A percentile compares a stretch with the other conserved stretches of the same genome.
Evolutionary conservation across 257 asterid genomes (phyloP).

Genomic region (Parsonsia alboflavescens): DNA sequence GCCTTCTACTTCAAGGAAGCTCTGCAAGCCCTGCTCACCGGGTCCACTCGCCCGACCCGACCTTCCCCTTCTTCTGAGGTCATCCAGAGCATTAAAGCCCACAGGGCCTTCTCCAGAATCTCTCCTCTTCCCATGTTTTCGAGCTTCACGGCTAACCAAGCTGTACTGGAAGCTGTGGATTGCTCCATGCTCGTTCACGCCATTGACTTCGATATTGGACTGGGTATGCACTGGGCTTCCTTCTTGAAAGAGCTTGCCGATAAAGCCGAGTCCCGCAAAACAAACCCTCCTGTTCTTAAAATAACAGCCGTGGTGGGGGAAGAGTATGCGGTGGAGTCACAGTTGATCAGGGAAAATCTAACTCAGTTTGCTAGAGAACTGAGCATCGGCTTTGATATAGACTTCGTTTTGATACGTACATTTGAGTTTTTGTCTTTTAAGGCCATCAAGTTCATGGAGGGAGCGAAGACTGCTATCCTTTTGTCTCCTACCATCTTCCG

Average conservation of each 20-base stretch:
- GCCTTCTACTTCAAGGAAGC: slow-evolving; percentile 98
- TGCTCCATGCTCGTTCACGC: slow-evolving; percentile 57
- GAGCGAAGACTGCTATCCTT: slow-evolving; percentile 62
- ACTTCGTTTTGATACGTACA: slow-evolving; percentile 45
- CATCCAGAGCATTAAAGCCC: slow-evolving; percentile 69
- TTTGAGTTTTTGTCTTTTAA: slow-evolving; percentile 67
- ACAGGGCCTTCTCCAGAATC: slow-evolving; percentile 54
- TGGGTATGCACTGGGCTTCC: slow-evolving; percentile 82
- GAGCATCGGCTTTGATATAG: slow-evolving; percentile 61
- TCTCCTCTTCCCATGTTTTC: slow-evolving; percentile 84
- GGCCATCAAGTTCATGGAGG: slow-evolving; percentile 66
- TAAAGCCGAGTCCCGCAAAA: slow-evolving; percentile 40
- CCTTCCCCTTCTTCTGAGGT: slow-evolving; percentile 49
- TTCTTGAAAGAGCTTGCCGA: slow-evolving; percentile 82
- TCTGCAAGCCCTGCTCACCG: slow-evolving; percentile 63
- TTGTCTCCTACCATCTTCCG: slow-evolving; percentile 72
- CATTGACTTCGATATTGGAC: slow-evolving; percentile 73
- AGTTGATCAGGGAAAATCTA: slow-evolving; percentile 57
- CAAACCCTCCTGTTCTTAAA: slow-evolving; percentile 42
- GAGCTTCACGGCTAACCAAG: slow-evolving; percentile 85
- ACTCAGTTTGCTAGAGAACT: slow-evolving; percentile 69
- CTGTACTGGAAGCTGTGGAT: slow-evolving; percentile 74
- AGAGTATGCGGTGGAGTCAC: slow-evolving; percentile 58
- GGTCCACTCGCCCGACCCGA: slow-evolving; percentile 45
- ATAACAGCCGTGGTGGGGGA: slow-evolving; percentile 76